These are phyloP conservation scores for Moniliophthora roreri DNA, from an alignment of 1,284 basidiomycete species.

Conservation along the genomic window DNA sequence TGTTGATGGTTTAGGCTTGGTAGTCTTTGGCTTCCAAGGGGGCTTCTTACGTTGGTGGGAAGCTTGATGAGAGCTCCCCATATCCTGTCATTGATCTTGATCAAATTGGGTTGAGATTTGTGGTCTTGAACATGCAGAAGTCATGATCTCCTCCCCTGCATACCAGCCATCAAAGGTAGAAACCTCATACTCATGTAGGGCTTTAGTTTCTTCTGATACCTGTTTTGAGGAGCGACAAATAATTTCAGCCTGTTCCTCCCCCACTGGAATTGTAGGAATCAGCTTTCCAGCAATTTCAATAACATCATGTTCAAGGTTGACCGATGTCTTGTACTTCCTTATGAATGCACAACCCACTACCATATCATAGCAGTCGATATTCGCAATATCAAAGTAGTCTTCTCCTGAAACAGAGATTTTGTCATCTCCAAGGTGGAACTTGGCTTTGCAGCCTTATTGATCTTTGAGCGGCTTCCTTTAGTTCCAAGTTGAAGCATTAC, in stretches of 20 bases:
- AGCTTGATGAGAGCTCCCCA: too few species aligned
- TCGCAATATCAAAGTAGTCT: slow-evolving; percentile 19
- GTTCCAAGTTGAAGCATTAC: slow-evolving; percentile 23
- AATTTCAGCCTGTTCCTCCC: slow-evolving; percentile 13
- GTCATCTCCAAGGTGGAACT: slow-evolving; percentile 1
- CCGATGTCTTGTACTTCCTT: slow-evolving; percentile 8
- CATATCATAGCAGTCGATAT: slow-evolving; percentile 19
- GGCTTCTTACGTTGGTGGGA: too few species aligned
- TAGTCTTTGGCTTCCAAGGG: too few species aligned
- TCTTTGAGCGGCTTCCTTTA: slow-evolving; percentile 22
- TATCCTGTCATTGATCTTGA: too few species aligned
- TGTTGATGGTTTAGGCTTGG: too few species aligned
- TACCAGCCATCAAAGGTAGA: too few species aligned
- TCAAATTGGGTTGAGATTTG: too few species aligned
- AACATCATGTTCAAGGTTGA: slow-evolving; percentile 14
- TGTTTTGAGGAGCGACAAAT: slow-evolving; percentile 8
- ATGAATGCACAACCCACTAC: slow-evolving; percentile 19
- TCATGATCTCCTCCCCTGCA: too few species aligned
- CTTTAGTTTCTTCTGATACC: neutral
- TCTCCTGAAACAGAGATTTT: neutral
- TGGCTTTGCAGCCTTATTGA: slow-evolving; percentile 18
- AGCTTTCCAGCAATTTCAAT: slow-evolving; percentile 5
- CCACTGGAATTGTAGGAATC: slow-evolving; percentile 12
- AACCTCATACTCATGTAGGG: too few species aligned
- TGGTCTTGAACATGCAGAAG: too few species aligned